A percentile compares a stretch with the other conserved stretches of the same genome.
Conservation (phyloP, 2,329 filamentous ascomycete genomes). For the Zymoseptoria crescenta region DNA sequence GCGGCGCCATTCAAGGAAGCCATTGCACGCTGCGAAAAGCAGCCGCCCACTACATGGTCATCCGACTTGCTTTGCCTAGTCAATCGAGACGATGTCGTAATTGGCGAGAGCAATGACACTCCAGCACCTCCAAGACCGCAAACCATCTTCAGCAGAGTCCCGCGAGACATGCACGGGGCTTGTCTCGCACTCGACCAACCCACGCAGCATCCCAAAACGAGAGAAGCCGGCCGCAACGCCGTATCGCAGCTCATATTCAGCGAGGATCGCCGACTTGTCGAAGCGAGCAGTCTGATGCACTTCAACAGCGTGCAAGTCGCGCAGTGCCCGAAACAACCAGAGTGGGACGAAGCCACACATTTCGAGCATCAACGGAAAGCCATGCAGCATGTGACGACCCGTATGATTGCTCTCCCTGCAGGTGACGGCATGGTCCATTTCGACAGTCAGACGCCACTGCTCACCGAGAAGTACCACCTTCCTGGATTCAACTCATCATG, state of each 20-base stretch:
- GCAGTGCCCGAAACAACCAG: slow-evolving; percentile 65
- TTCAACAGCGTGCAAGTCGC: slow-evolving; percentile 72
- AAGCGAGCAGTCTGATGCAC: slow-evolving; percentile 78
- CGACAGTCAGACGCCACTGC: slow-evolving; percentile 73
- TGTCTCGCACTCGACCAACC: slow-evolving; percentile 59
- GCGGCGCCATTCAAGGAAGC: slow-evolving; percentile 72
- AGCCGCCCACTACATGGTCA: slow-evolving; percentile 70
- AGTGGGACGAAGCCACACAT: slow-evolving; percentile 78
- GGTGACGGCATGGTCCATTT: slow-evolving; percentile 85
- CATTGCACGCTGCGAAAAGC: slow-evolving; percentile 75
- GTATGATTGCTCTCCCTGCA: slow-evolving; percentile 80
- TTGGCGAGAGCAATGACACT: slow-evolving; percentile 26
- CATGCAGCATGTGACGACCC: slow-evolving; percentile 74
- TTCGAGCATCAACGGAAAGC: slow-evolving; percentile 88
- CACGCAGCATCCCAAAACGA: slow-evolving; percentile 64
- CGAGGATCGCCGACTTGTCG: slow-evolving; percentile 81
- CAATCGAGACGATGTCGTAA: slow-evolving; percentile 69
- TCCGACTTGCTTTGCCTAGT: slow-evolving; percentile 64
- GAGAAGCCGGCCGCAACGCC: slow-evolving; percentile 68
- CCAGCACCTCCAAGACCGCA: slow-evolving; percentile 1
- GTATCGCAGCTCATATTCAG: slow-evolving; percentile 83
- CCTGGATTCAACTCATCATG: slow-evolving; percentile 88
- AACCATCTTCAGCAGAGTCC: not conserved
- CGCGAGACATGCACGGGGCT: slow-evolving; percentile 69
- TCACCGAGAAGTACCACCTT: slow-evolving; percentile 87